Evolutionary conservation across 805 yeast species (phyloP).

Genomic region (Schwanniomyces yamadae): DNA sequence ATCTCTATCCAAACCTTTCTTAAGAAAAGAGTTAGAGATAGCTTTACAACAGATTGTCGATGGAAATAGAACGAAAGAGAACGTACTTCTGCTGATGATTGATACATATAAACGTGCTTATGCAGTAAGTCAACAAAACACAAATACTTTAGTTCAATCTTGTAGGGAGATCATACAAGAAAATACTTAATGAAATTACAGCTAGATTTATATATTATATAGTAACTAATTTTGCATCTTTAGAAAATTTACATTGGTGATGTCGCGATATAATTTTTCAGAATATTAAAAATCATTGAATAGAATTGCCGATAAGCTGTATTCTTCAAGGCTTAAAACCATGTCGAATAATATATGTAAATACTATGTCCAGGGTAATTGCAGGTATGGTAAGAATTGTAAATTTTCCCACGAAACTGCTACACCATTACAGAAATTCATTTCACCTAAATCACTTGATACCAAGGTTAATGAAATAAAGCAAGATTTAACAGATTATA

Average conservation of each 20-base stretch:
- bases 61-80: conserved; percentile 53
- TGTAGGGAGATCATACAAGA: conserved; percentile 14
- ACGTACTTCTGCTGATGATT: conserved; percentile 56
- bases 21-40: conserved; percentile 73
- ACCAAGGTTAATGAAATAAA: conserved; percentile 17
- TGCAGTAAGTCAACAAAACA: conserved; percentile 44
- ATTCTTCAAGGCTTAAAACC: no score
- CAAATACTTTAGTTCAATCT: conserved; percentile 29
- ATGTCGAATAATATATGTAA: no score
- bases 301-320: no score
- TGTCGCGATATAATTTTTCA: no score
- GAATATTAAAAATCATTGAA: no score
- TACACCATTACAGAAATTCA: conserved; percentile 10
- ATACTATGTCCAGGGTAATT: conserved; percentile 24
- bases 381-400: conserved; percentile 28
- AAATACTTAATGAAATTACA: conserved; percentile 5
- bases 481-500: conserved; percentile 22
- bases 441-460: conserved; percentile 14
- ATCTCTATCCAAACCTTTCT: conserved; percentile 78
- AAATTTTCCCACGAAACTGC: conserved; percentile 20
- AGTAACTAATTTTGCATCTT: no score
- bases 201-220: no score
- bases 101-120: conserved; percentile 60
- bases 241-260: no score
- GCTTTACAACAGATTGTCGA: conserved; percentile 65